Evolutionary conservation across 345 rosid genomes (phyloP).

Genomic region (Populus ilicifolia): DNA sequence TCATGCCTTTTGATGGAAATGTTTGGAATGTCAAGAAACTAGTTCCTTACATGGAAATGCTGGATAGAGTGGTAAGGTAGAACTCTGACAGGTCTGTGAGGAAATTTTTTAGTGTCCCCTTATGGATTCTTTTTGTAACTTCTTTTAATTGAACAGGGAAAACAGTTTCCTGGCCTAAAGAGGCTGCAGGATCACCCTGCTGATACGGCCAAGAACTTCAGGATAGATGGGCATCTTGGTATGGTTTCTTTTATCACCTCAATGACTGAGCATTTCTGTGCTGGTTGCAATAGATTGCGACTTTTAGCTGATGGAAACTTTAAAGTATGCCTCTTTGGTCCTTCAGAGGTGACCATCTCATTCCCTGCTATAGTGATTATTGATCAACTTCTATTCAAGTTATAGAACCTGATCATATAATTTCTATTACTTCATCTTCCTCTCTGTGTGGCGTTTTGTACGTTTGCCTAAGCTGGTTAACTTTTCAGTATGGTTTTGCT

Average conservation of each 20-base stretch:
- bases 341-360: slow-evolving; percentile 63
- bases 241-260: slow-evolving; percentile 92
- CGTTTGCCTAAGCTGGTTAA: background rate
- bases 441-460: background rate
- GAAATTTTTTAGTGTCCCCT: slow-evolving; percentile 6
- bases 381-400: background rate
- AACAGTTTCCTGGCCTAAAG: slow-evolving; percentile 44
- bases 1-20: slow-evolving; percentile 98
- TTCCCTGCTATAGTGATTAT: background rate
- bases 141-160: slow-evolving; percentile 36
- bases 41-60: slow-evolving; percentile 71
- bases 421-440: background rate
- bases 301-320: slow-evolving; percentile 97
- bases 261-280: slow-evolving; percentile 94
- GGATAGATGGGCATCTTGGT: slow-evolving; percentile 76
- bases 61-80: slow-evolving; percentile 93
- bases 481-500: background rate
- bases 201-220: slow-evolving; percentile 90
- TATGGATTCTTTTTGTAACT: slow-evolving; percentile 8
- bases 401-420: background rate
- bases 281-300: slow-evolving; percentile 95
- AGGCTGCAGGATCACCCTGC: slow-evolving; percentile 74
- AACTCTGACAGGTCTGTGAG: slow-evolving; percentile 27
- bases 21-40: slow-evolving; percentile 94
- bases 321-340: slow-evolving; percentile 98